Base-by-base conservation (phyloP, 2,329 filamentous ascomycete species). In the Beauveria scarabaeidicola region DNA sequence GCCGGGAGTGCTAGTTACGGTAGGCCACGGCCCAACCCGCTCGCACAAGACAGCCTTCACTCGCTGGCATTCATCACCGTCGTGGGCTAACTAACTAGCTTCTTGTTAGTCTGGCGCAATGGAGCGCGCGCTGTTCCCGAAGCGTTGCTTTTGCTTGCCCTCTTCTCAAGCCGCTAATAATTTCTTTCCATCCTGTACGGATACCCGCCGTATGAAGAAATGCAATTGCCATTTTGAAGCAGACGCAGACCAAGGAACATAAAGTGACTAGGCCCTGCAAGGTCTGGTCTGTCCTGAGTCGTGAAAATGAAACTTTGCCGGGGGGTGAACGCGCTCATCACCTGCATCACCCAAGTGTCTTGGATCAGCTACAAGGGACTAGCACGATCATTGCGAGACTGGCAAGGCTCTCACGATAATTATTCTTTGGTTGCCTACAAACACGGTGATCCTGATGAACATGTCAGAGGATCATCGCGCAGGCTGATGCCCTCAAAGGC, bases 331-430 rank as follows among this genome's bases (percentile, higher is more conserved):
- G 54, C 21, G 54, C 29, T 15, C 43, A 19, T 41, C 36, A 52
- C 50, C 36, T 41, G 50, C 44, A 40, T 48, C 32, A 47, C 52
- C 17, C 41, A 19, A n/a, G 19, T 57, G 54, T 57, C 54, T 57
- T 57, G 54, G 43, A 57, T 48, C 52, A 55, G 52, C 52, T 36
- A 21, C 40, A 36, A 54, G 40, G 38, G 44, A 43, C n/a, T 43
- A n/a, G n/a, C n/a, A 10, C 29, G 21, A 21, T 25, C 27, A n/a
- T 11, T 40, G 36, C 36, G 2, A 52, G 21, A 40, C 40, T 27
- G 8, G 25, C 21, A 13, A 52, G 48, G n/a, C 29, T 32, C 29
- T 32, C 29, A 32, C 29, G 29, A 17, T 23, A 23, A 13, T 41
- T 5, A 27, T 3, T 19, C 36, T 21, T 4, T 21, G 41, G 41